phyloP scores from a whole-genome alignment of 768 basidiomycete species.

The Psilocybe azurescens region DNA sequence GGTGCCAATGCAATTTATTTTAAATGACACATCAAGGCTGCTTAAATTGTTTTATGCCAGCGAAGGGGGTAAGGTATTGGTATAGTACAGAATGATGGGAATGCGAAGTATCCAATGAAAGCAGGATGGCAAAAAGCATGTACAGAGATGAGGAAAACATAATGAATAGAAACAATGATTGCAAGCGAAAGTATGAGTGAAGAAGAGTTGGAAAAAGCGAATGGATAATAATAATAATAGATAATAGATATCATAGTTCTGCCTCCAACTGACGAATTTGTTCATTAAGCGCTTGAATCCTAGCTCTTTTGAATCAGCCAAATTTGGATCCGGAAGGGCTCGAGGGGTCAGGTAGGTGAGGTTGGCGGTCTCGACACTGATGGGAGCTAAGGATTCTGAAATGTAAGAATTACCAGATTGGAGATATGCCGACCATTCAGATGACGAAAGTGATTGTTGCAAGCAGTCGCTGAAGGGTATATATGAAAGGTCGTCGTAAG shows the following conservation, averaged over 20 bases:
- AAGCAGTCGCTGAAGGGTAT: too few relatives aligned
- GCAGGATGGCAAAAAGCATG: too few relatives aligned
- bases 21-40: not conserved
- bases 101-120: not conserved
- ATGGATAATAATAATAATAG: not conserved
- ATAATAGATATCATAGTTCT: not conserved
- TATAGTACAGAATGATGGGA: not conserved
- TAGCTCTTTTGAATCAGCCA: not conserved
- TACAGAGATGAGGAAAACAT: not conserved
- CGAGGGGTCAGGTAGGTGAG: not conserved
- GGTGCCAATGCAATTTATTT: not conserved
- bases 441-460: too few relatives aligned
- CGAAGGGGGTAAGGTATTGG: too few relatives aligned
- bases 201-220: not conserved
- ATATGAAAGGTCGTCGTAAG: too few relatives aligned
- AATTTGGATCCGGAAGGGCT: not conserved
- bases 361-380: not conserved
- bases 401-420: too few relatives aligned
- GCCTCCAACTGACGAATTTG: not conserved
- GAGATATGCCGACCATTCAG: too few relatives aligned
- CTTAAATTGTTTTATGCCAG: too few relatives aligned
- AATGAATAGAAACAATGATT: not conserved
- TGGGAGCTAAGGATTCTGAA: too few relatives aligned
- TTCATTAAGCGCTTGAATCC: slow-evolving; percentile 1
- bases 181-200: not conserved